Conservation (phyloP, 2,329 filamentous ascomycete genomes). For the Aureobasidium sp. region DNA sequence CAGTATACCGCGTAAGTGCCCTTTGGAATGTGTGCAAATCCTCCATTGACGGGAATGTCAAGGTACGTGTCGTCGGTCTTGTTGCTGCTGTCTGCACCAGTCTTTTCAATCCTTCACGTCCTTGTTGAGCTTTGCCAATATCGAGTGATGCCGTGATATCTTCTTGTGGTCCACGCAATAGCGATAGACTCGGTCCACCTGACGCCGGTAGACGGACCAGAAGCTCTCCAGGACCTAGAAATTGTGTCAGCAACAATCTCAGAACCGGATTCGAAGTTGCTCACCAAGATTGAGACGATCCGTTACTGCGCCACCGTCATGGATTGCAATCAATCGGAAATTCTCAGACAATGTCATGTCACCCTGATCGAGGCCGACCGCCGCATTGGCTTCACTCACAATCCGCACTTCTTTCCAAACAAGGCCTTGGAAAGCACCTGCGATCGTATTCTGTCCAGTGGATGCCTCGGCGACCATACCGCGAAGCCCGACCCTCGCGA, state of each 20-base stretch:
- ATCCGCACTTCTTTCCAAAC: slow-evolving; percentile 63
- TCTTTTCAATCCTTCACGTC: slow-evolving; percentile 57
- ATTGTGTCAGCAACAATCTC: neutral
- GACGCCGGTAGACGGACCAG: slow-evolving; percentile 37
- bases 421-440: slow-evolving; percentile 34
- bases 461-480: neutral
- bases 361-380: slow-evolving; percentile 49
- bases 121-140: slow-evolving; percentile 29
- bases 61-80: slow-evolving; percentile 62
- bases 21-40: slow-evolving; percentile 72
- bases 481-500: slow-evolving; percentile 51
- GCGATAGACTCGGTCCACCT: slow-evolving; percentile 51
- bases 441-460: neutral
- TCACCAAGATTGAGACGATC: slow-evolving; percentile 72
- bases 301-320: slow-evolving; percentile 68
- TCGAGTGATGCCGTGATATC: slow-evolving; percentile 71
- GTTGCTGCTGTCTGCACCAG: slow-evolving; percentile 51
- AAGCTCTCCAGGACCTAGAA: slow-evolving; percentile 38
- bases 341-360: slow-evolving; percentile 69
- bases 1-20: slow-evolving; percentile 71
- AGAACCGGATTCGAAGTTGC: slow-evolving; percentile 15
- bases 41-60: slow-evolving; percentile 39
- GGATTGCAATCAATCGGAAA: slow-evolving; percentile 68
- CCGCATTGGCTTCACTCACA: slow-evolving; percentile 61
- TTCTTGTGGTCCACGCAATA: slow-evolving; percentile 65